Percentiles rank a stretch among this genome's conserved stretches.
Conservation (phyloP, 2,329 filamentous ascomycete species). For the Penicillium paneum region DNA sequence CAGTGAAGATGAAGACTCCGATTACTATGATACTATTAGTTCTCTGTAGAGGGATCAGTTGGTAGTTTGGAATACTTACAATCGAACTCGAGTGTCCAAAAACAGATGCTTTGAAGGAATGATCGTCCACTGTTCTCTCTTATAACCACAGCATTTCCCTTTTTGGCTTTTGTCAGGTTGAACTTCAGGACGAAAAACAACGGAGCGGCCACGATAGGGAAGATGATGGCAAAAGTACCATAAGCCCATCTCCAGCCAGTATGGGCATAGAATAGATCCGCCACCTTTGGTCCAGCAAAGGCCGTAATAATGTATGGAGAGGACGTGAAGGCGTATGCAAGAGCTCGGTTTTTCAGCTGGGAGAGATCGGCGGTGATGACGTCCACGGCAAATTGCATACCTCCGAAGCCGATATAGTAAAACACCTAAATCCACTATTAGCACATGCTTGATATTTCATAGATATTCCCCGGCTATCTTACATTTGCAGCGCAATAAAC, state of each 20-base stretch:
- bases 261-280: conserved; percentile 49
- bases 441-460: background rate
- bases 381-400: conserved; percentile 55
- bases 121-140: conserved; percentile 45
- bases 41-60: background rate
- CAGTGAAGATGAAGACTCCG: conserved; percentile 60
- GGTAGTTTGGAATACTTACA: conserved; percentile 27
- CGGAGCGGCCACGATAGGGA: conserved; percentile 56
- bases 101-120: conserved; percentile 44
- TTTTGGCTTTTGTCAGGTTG: conserved; percentile 57
- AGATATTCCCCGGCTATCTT: background rate
- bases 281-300: conserved; percentile 56
- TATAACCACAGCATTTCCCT: conserved; percentile 48
- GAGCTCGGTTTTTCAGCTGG: conserved; percentile 56
- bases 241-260: conserved; percentile 62
- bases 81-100: conserved; percentile 63
- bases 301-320: conserved; percentile 64
- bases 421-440: conserved; percentile 29
- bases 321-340: conserved; percentile 59
- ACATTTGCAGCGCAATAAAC: conserved; percentile 56
- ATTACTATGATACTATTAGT: conserved; percentile 37
- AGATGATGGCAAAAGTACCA: conserved; percentile 60
- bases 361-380: conserved; percentile 64
- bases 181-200: conserved; percentile 54
- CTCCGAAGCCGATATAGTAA: conserved; percentile 52